Conservation (phyloP, 805 yeast genomes). For the Sungouiozyma intestinalis region DNA sequence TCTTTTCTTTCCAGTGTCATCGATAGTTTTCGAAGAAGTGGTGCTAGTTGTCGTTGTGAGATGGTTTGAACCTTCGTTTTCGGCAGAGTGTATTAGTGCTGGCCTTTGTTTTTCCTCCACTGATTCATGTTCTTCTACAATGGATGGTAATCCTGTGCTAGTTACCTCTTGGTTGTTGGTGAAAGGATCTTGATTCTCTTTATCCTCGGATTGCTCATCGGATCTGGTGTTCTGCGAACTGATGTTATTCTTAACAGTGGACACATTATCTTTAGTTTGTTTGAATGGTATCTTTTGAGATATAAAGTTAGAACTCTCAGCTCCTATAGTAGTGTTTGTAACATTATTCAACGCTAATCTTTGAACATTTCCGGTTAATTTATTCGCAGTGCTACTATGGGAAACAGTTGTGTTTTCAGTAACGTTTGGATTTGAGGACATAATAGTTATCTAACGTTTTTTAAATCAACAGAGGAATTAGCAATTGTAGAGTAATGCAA, state of each 20-base stretch:
- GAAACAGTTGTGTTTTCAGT: conserved; percentile 1
- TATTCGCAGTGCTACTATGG: conserved; percentile 5
- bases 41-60: conserved; percentile 2
- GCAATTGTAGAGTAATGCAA: background rate
- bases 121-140: conserved; percentile 11
- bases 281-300: conserved; percentile 11
- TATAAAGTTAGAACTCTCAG: conserved; percentile 10
- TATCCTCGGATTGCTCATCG: too few relatives aligned
- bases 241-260: conserved; percentile 11
- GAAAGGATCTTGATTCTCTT: conserved; percentile 22
- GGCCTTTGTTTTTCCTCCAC: conserved; percentile 1
- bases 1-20: conserved; percentile 24
- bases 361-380: conserved; percentile 17
- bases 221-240: conserved; percentile 2
- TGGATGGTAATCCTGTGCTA: conserved; percentile 10
- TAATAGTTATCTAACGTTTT: background rate
- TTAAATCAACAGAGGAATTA: background rate
- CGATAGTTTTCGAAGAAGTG: conserved; percentile 4
- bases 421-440: conserved; percentile 3
- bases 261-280: conserved; percentile 12
- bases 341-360: conserved; percentile 29
- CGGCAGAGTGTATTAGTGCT: background rate
- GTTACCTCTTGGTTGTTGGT: conserved; percentile 1
- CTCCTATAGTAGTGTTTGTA: conserved; percentile 24
- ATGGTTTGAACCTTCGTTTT: background rate